Percentiles rank a stretch among this genome's conserved stretches.
These are phyloP conservation scores for Geotrichum macrosporum DNA, from an alignment of 1,139 yeast genomes.

Conservation along the genomic window DNA sequence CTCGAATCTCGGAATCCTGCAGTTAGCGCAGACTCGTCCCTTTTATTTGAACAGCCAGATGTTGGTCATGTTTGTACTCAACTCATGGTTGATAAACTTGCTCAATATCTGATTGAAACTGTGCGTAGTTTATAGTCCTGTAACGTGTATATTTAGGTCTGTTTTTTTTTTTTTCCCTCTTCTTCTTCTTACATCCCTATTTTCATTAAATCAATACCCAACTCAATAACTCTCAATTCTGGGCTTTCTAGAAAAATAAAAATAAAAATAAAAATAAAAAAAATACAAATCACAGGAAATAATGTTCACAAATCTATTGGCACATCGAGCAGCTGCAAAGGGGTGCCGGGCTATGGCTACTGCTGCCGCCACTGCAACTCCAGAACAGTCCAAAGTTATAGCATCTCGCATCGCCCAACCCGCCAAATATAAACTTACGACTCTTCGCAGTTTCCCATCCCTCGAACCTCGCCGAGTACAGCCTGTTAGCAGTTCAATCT, in stretches of 20 bases:
- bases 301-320: conserved; percentile 3
- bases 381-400: conserved; percentile 6
- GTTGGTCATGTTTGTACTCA: conserved; percentile 19
- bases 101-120: conserved; percentile 4
- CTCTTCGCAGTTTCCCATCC: conserved; percentile 80
- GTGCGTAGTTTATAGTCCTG: conserved; percentile 12
- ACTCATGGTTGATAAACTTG: conserved; percentile 14
- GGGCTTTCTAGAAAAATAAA: too few species aligned
- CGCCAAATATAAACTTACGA: conserved; percentile 73
- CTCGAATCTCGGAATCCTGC: neutral
- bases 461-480: conserved; percentile 74
- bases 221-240: conserved; percentile 1
- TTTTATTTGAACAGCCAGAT: conserved; percentile 8
- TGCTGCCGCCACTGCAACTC: neutral
- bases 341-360: conserved; percentile 8
- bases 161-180: neutral
- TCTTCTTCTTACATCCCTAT: too few species aligned
- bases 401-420: conserved; percentile 42
- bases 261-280: neutral
- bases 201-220: conserved; percentile 10
- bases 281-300: neutral
- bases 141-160: conserved; percentile 1
- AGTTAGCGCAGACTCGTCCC: neutral
- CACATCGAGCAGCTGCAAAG: conserved; percentile 2
- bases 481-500: conserved; percentile 66